A percentile compares a stretch with the other conserved stretches of the same genome.
Evolutionary conservation across 2,329 filamentous ascomycete species (phyloP).

Genomic region (Beauveria bassiana): DNA sequence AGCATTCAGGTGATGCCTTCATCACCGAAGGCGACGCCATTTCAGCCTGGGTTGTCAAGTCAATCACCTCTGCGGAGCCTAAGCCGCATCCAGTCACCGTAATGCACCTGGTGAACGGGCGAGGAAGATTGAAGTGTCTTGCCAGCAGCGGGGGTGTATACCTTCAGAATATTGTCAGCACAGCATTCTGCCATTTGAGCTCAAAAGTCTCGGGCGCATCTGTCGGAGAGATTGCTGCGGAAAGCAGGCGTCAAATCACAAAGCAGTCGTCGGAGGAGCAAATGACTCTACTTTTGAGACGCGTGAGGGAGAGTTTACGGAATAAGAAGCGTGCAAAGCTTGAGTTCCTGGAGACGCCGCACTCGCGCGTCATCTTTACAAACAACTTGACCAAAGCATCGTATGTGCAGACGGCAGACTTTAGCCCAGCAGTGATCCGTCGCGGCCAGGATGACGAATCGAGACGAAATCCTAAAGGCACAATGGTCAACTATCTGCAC

Average conservation of each 20-base stretch:
- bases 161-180: constrained; percentile 3
- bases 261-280: constrained; percentile 3
- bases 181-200: neutral
- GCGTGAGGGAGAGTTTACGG: neutral
- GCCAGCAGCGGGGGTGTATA: neutral
- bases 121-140: neutral
- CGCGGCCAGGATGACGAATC: neutral
- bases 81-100: constrained; percentile 16
- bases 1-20: constrained; percentile 21
- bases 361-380: neutral
- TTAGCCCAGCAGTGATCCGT: neutral
- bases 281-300: neutral
- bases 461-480: neutral
- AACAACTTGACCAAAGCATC: constrained; percentile 3
- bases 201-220: neutral
- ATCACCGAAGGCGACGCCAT: constrained; percentile 37
- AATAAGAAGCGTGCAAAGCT: neutral
- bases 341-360: neutral
- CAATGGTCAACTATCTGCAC: constrained; percentile 5
- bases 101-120: constrained; percentile 17
- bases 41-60: constrained; percentile 28
- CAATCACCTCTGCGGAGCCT: constrained; percentile 12
- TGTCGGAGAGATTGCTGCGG: neutral
- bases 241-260: neutral
- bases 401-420: neutral